Conservation (phyloP, 2,329 filamentous ascomycete genomes). For the Neofusicoccum sp. region DNA sequence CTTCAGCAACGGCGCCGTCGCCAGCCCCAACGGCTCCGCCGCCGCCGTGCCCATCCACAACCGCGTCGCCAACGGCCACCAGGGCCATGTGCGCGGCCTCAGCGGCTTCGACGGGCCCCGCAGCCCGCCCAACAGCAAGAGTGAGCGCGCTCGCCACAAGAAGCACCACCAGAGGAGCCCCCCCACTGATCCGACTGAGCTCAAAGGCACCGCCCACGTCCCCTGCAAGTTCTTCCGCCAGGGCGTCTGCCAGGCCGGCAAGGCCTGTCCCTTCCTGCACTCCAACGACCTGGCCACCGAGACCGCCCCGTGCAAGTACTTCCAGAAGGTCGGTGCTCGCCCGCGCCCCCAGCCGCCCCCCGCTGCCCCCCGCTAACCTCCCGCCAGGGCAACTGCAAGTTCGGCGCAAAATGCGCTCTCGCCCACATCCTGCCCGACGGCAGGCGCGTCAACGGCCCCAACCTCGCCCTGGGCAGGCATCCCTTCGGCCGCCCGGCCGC, state of each 20-base stretch:
- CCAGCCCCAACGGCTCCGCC: conserved; percentile 36
- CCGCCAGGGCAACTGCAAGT: conserved; percentile 94
- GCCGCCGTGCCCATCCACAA: conserved; percentile 38
- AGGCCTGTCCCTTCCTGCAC: conserved; percentile 94
- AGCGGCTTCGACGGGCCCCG: conserved; percentile 41
- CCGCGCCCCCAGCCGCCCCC: neutral
- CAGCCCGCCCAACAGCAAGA: conserved; percentile 55
- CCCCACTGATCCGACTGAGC: conserved; percentile 27
- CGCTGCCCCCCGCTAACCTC: conserved; percentile 11
- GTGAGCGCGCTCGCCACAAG: conserved; percentile 30
- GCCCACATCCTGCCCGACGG: conserved; percentile 95
- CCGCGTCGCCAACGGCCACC: conserved; percentile 35
- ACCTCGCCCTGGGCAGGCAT: conserved; percentile 59
- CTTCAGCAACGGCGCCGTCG: conserved; percentile 34
- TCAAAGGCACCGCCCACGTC: conserved; percentile 87
- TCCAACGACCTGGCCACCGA: conserved; percentile 83
- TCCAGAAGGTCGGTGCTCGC: conserved; percentile 74
- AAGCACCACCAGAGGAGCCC: conserved; percentile 6
- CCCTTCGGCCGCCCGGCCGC: conserved; percentile 60
- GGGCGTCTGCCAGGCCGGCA: conserved; percentile 93
- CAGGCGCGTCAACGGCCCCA: conserved; percentile 79
- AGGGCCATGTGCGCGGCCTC: conserved; percentile 36
- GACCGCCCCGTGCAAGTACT: conserved; percentile 94
- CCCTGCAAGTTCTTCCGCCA: conserved; percentile 99
- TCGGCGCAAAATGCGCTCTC: conserved; percentile 95